Evolutionary conservation across 768 basidiomycete species (phyloP).

Genomic region (Hypholoma fasciculare): DNA sequence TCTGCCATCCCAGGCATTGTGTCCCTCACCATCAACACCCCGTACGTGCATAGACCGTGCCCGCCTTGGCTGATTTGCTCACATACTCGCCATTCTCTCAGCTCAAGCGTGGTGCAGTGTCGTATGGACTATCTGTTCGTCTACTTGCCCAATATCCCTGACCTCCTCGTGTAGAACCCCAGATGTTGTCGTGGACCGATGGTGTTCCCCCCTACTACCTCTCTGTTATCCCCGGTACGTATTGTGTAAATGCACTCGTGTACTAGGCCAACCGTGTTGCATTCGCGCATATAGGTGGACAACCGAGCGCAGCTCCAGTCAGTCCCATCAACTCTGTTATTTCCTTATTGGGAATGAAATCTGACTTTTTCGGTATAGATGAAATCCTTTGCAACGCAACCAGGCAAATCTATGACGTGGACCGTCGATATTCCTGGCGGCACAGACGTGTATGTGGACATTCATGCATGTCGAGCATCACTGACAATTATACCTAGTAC

Average conservation of each 20-base stretch:
- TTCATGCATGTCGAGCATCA: not conserved
- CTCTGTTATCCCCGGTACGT: constrained; percentile 59
- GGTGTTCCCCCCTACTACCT: constrained; percentile 61
- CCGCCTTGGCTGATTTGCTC: not conserved
- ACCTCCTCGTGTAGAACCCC: constrained; percentile 48
- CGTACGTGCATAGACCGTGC: constrained; percentile 42
- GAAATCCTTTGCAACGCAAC: constrained; percentile 49
- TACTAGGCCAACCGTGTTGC: not conserved
- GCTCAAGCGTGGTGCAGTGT: constrained; percentile 42
- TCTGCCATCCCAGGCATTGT: constrained; percentile 37
- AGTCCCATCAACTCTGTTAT: constrained; percentile 17
- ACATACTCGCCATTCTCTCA: not conserved
- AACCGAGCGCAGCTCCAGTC: constrained; percentile 53
- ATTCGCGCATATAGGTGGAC: constrained; percentile 43
- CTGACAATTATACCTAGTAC: constrained; percentile 38
- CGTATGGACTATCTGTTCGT: constrained; percentile 34
- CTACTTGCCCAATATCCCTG: not conserved
- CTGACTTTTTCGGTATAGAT: constrained; percentile 39
- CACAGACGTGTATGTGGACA: constrained; percentile 45
- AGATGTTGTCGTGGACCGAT: constrained; percentile 50
- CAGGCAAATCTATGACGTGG: constrained; percentile 52
- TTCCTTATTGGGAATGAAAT: constrained; percentile 12
- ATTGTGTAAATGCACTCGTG: not conserved
- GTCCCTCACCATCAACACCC: constrained; percentile 62
- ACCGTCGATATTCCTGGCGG: constrained; percentile 44